A percentile compares a stretch with the other conserved stretches of the same genome.
phyloP scores from a whole-genome alignment of 2,329 filamentous ascomycete species.

The Geosmithia flava region DNA sequence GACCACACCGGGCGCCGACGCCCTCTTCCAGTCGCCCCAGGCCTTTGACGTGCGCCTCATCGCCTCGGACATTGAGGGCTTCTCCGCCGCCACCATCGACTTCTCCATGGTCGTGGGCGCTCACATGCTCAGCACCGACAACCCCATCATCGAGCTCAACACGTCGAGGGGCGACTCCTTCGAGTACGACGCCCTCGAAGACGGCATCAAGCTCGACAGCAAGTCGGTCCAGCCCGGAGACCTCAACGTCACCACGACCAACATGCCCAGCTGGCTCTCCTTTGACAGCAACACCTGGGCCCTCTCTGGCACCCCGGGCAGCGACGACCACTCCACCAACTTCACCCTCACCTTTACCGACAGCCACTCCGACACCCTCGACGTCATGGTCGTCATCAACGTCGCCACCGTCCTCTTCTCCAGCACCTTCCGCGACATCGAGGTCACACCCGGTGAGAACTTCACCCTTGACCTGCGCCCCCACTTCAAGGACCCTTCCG shows the following conservation, averaged over 20 bases:
- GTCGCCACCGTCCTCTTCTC: conserved; percentile 25
- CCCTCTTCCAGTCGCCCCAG: conserved; percentile 55
- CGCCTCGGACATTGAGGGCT: conserved; percentile 70
- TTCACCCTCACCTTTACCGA: conserved; percentile 52
- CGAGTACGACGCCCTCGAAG: conserved; percentile 36
- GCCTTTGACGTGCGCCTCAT: conserved; percentile 60
- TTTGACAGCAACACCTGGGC: conserved; percentile 50
- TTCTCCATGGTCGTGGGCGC: conserved; percentile 64
- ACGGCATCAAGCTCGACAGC: conserved; percentile 46
- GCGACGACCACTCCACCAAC: conserved; percentile 44
- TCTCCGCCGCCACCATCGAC: conserved; percentile 49
- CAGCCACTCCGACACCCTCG: conserved; percentile 44
- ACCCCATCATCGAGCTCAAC: conserved; percentile 43
- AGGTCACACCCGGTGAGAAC: conserved; percentile 24
- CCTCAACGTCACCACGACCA: conserved; percentile 36
- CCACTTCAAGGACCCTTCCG: conserved; percentile 26
- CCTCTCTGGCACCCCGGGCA: conserved; percentile 52
- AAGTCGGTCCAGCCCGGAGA: conserved; percentile 32
- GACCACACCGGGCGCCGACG: conserved; percentile 51
- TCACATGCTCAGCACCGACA: conserved; percentile 55
- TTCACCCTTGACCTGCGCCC: conserved; percentile 29
- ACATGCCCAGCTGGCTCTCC: conserved; percentile 56
- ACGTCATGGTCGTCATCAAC: conserved; percentile 33
- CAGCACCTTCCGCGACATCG: conserved; percentile 23
- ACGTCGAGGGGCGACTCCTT: conserved; percentile 40